Conservation (phyloP, 2,329 filamentous ascomycete species). For the Phaeosphaeria sp. region DNA sequence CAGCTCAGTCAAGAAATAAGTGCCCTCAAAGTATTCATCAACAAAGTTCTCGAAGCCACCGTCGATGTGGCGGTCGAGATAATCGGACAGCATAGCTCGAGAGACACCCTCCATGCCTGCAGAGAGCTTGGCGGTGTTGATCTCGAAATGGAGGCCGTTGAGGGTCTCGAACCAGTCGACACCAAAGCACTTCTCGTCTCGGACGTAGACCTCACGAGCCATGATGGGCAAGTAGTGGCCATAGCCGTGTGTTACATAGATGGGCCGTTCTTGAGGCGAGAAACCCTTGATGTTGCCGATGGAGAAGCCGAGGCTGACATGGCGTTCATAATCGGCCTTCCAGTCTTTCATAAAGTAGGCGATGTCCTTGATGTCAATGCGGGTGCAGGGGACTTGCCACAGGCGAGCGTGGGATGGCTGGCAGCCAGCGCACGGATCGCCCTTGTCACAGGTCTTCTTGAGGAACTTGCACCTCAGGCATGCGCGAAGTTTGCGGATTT, state of each 20-base stretch:
- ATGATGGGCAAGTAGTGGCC: constrained; percentile 91
- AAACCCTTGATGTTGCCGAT: constrained; percentile 94
- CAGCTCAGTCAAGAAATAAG: constrained; percentile 92
- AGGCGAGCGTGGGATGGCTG: constrained; percentile 93
- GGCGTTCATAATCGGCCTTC: constrained; percentile 95
- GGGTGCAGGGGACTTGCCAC: constrained; percentile 97
- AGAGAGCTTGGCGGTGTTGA: constrained; percentile 86
- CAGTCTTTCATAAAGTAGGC: constrained; percentile 99
- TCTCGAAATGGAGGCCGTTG: constrained; percentile 79
- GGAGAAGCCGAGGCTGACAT: constrained; percentile 84
- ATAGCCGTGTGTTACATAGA: constrained; percentile 97
- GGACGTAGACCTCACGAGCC: constrained; percentile 91
- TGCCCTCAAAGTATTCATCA: constrained; percentile 95
- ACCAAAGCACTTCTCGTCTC: constrained; percentile 89
- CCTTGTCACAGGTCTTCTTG: constrained; percentile 99
- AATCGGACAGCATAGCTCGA: constrained; percentile 80
- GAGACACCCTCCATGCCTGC: constrained; percentile 89
- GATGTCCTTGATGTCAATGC: constrained; percentile 98
- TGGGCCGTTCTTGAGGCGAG: constrained; percentile 64
- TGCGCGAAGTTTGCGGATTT: constrained; percentile 92
- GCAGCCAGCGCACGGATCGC: constrained; percentile 93
- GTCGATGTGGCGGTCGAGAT: constrained; percentile 94
- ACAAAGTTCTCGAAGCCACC: constrained; percentile 91
- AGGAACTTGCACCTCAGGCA: constrained; percentile 97
- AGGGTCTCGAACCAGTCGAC: constrained; percentile 91